Percentiles rank a stretch among this genome's conserved stretches.
Conservation (phyloP, 192 early-diverging fungal species). For the Coemansia sp. region DNA sequence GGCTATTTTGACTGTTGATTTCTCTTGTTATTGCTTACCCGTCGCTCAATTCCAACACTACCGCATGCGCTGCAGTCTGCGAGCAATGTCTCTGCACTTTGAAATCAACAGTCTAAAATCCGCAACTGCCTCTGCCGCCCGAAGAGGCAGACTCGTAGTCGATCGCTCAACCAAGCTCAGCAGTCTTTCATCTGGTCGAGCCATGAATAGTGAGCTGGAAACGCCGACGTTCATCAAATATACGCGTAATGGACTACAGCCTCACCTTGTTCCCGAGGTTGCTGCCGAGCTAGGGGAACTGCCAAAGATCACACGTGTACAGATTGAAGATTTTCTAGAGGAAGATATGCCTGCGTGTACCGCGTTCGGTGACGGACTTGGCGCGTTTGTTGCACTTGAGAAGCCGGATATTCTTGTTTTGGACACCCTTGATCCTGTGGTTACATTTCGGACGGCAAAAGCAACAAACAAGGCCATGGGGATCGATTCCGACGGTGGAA, state of each 20-base stretch:
- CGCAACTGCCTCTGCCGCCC: slow-evolving; percentile 12
- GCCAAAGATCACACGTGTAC: slow-evolving; percentile 39
- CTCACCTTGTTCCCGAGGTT: slow-evolving; percentile 51
- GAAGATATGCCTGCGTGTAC: slow-evolving; percentile 11
- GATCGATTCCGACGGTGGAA: slow-evolving; percentile 45
- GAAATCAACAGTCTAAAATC: slow-evolving; percentile 20
- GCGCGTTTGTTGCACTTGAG: slow-evolving; percentile 27
- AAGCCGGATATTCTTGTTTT: slow-evolving; percentile 29
- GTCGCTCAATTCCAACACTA: background rate
- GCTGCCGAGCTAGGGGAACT: slow-evolving; percentile 32
- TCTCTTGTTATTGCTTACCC: background rate
- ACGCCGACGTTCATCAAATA: slow-evolving; percentile 51
- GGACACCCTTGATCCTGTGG: slow-evolving; percentile 42
- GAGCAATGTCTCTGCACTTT: slow-evolving; percentile 38
- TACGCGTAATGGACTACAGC: slow-evolving; percentile 48
- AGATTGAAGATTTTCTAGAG: slow-evolving; percentile 52
- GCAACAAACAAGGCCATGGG: slow-evolving; percentile 39
- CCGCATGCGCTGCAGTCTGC: slow-evolving; percentile 5
- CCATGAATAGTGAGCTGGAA: slow-evolving; percentile 13
- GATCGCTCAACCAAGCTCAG: slow-evolving; percentile 5
- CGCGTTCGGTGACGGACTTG: slow-evolving; percentile 19
- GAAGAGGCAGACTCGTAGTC: slow-evolving; percentile 28
- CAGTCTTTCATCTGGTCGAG: slow-evolving; percentile 2
- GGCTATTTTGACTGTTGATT: background rate
- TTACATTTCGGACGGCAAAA: slow-evolving; percentile 20